Conservation (phyloP, 1,139 yeast species). For the Yamadazyma jaroonii region DNA sequence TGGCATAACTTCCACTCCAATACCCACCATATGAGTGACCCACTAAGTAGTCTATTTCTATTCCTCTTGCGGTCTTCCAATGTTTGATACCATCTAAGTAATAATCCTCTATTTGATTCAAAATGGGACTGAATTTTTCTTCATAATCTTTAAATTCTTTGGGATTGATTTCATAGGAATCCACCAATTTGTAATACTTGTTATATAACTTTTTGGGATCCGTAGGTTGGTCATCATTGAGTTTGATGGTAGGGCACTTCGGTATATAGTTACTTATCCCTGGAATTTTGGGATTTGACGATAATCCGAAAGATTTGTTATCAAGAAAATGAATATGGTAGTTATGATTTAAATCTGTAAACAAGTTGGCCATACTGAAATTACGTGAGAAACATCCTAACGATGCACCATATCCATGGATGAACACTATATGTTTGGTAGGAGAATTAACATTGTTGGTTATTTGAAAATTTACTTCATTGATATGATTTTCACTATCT, state of each 20-base stretch:
- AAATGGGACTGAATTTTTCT: constrained; percentile 39
- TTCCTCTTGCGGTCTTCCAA: constrained; percentile 33
- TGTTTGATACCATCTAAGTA: constrained; percentile 36
- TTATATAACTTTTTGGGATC: constrained; percentile 31
- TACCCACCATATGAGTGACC: constrained; percentile 51
- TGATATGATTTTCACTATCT: constrained; percentile 28
- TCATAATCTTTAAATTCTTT: constrained; percentile 28
- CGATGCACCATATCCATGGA: constrained; percentile 94
- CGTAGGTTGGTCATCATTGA: constrained; percentile 31
- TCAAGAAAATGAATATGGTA: constrained; percentile 72
- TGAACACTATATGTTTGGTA: constrained; percentile 53
- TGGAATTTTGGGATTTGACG: constrained; percentile 56
- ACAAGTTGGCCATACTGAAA: constrained; percentile 46
- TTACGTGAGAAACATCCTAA: constrained; percentile 82
- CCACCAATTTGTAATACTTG: constrained; percentile 42
- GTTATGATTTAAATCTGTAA: constrained; percentile 40
- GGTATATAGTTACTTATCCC: constrained; percentile 23
- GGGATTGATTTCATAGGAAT: constrained; percentile 29
- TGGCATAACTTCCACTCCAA: constrained; percentile 44
- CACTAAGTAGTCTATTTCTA: constrained; percentile 38
- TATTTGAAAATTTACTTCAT: constrained; percentile 35
- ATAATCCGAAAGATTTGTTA: constrained; percentile 80
- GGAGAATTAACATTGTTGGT: constrained; percentile 19
- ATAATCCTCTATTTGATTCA: constrained; percentile 37
- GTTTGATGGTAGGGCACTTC: constrained; percentile 25